Evolutionary conservation across 495 filamentous ascomycete species (phyloP), one percentile per base, ranked within the genome.

Genomic region (Collariella sp.): DNA sequence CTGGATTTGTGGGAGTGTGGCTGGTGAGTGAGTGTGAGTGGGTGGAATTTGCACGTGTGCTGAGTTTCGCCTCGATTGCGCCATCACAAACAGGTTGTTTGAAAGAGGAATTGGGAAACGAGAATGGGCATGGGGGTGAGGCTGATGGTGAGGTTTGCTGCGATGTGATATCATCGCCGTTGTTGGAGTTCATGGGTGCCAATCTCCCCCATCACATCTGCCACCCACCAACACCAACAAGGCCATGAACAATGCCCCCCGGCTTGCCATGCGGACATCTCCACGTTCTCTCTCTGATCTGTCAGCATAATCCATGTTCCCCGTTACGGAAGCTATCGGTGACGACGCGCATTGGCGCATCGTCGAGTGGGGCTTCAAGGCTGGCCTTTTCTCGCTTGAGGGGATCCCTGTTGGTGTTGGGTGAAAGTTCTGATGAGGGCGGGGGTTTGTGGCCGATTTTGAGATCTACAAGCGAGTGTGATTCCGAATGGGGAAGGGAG

Each of bases 261-360:
- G 16, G 42, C 51, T 34, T 39, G 42, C 42, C 24, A 49, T 18
- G 26, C 19, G 20, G 53, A 38, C 44, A 42, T 49, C 45, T 43
- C 50, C 51, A 53, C 46, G 31, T 39, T 45, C 44, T 29, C 39
- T 26, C 42, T 36, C 1, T n/a, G 38, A 55, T 56, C 54, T 45
- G 38, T 39, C 46, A 50, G 34, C 42, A 44, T 33, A 29, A 49
- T 38, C 49, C 49, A 52, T 57, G 49, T 19, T 57, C 29, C 55
- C 55, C 50, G 56, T 54, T 38, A 58, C 56, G 56, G 55, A 46
- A 57, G 55, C 55, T 57, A 57, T 57, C 55, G 55, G 55, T 48
- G 55, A 57, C 55, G 50, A 48, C 35, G 36, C 53, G 49, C 55
- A 57, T 52, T 52, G 50, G 20, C 38, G 45, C 34, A 57, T 57